phyloP scores from a whole-genome alignment of 1,284 basidiomycete genomes.

The Lignosus rhinocerotis region DNA sequence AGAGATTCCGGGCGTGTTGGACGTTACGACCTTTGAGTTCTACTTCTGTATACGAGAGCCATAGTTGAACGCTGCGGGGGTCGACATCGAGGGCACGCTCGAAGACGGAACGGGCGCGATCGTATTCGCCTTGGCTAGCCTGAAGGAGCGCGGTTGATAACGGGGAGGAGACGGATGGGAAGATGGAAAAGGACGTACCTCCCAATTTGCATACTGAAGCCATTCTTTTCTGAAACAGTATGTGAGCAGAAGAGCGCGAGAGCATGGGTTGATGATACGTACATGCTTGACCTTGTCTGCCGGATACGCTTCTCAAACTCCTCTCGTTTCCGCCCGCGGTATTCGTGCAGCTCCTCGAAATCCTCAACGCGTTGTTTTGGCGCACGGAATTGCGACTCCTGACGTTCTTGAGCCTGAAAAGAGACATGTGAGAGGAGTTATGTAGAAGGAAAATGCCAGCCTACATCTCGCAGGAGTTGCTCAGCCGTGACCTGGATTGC shows the following conservation, averaged over 20 bases:
- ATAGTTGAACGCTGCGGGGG: constrained; percentile 84
- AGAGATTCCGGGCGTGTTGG: constrained; percentile 95
- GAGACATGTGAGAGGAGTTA: not conserved
- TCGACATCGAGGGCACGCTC: constrained; percentile 98
- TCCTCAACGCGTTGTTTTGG: constrained; percentile 97
- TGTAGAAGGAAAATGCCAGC: not conserved
- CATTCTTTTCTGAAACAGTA: constrained; percentile 66
- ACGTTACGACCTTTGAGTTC: constrained; percentile 97
- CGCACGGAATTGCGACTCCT: constrained; percentile 88
- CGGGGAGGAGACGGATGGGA: not conserved
- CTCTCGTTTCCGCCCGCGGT: constrained; percentile 90
- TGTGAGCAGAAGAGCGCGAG: constrained; percentile 10
- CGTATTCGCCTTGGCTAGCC: constrained; percentile 97
- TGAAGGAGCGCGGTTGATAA: constrained; percentile 35
- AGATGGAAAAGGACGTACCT: constrained; percentile 43
- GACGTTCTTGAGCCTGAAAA: constrained; percentile 87
- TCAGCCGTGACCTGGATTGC: constrained; percentile 26
- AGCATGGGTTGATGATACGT: constrained; percentile 31
- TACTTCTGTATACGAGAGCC: constrained; percentile 98
- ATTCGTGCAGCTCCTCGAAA: constrained; percentile 96
- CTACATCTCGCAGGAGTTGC: constrained; percentile 88
- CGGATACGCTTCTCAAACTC: constrained; percentile 97
- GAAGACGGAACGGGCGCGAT: constrained; percentile 90
- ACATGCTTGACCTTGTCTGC: constrained; percentile 86
- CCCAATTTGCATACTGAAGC: constrained; percentile 84